Base-by-base conservation (phyloP, 768 basidiomycete genomes). In the Clavulina sp. region DNA sequence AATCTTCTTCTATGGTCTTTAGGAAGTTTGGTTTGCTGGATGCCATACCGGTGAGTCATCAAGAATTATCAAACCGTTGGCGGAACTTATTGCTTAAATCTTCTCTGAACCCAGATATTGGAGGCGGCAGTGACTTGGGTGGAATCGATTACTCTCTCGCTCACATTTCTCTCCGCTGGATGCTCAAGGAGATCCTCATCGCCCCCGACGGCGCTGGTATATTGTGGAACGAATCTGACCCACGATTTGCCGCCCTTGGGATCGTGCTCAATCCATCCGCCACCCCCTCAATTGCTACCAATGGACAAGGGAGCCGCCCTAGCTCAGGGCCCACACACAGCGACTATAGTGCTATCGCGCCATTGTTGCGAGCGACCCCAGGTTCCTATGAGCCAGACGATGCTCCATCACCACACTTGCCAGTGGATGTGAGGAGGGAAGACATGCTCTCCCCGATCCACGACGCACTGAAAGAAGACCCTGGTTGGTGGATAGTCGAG, bases 11-110 rank as follows among this genome's bases (percentile, higher is more conserved):
- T n/a, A n/a, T n/a, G n/a, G n/a, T n/a, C n/a, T n/a, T n/a, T n/a
- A n/a, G n/a, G 84, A 88, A 60, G 82, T 86, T 2, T 88, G 83
- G 83, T 88, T 88, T 58, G 58, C 75, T 4, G 84, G 84, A 2
- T 75, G 77, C 54, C 84, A 86, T 58, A 61, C 65, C 40, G 83
- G 83, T 84, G 53, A 52, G 76, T 64, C 26, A 5, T 26, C 30
- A 48, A 9, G 48, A 29, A 46, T 46, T 46, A 9, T 26, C 38
- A 19, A n/a, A n/a, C n/a, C n/a, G n/a, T n/a, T n/a, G n/a, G n/a
- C n/a, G n/a, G n/a, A n/a, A 30, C 38, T n/a, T 13, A 16, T 24
- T 21, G 4, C 41, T 46, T 28, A 34, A 32, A 13, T 26, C 38
- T n/a, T n/a, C n/a, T n/a, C 3, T 13, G 41, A 46, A 19, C 41